Base-by-base conservation (phyloP, 2,329 filamentous ascomycete species). In the Pestalotiopsis sp. region DNA sequence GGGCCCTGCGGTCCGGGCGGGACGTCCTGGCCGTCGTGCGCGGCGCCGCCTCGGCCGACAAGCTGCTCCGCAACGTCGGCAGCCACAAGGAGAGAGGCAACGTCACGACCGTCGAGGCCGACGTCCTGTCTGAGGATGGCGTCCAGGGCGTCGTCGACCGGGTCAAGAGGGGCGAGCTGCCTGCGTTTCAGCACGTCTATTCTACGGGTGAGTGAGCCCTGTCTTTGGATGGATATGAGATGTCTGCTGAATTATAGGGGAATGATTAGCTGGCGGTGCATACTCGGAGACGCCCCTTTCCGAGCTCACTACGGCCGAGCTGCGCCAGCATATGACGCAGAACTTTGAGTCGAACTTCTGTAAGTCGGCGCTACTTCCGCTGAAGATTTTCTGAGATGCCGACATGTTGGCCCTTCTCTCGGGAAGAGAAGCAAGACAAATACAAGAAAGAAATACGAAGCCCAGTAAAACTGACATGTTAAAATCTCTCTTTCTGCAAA, bases 171-270 rank as follows among this genome's bases (percentile, higher is more conserved):
- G 80, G 80, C n/a, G 71, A 77, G 61, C 69, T 81, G 52, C 79
- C 80, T 2, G 68, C 75, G 11, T 82, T 82, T 65, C 80, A 82
- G 68, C 80, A 82, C 70, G 80, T 82, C 5, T 81, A 75, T 64
- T 68, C 75, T 45, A 70, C 72, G 27, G 76, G 79, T 81, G 67
- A 60, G 75, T 69, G 14, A 9, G 6, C 36, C 61, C 9, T 49
- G 1, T 9, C 59, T 36, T 27, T 41, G 25, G 27, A 11, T 13
- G 65, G 3, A 9, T 2, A 0, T 31, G 11, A 23, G 23, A 20
- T 36, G 25, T 7, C 1, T 62, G 12, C 23, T 59, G 23, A 59
- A 4, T 4, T 36, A 12, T 3, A 17, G 6, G 2, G 25, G 11
- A 31, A 59, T 59, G 13, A 9, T n/a, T 14, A 78, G 77, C 73